Evolutionary conservation across 164 flowering plant species (phyloP).

Genomic region (Berberis thunbergii): DNA sequence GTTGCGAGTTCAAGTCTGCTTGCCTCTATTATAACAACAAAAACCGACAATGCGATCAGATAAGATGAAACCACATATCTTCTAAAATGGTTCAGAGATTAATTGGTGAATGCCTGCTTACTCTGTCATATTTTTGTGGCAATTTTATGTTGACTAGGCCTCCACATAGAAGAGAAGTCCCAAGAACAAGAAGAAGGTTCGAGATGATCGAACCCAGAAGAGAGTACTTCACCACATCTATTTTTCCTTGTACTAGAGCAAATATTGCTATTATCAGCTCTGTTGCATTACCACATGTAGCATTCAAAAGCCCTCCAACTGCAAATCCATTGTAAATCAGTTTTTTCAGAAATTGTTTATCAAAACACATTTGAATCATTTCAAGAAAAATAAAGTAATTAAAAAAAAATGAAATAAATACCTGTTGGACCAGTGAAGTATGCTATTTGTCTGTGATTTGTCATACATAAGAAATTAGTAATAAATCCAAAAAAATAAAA

Average conservation of each 20-base stretch:
- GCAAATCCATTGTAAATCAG: background rate
- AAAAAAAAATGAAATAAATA: constrained; percentile 26
- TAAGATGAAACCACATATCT: background rate
- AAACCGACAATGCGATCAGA: background rate
- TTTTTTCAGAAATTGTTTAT: background rate
- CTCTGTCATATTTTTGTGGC: constrained; percentile 76
- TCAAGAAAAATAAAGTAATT: background rate
- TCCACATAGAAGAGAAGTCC: constrained; percentile 81
- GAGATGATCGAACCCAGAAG: constrained; percentile 87
- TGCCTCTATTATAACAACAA: constrained; percentile 50
- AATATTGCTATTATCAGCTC: constrained; percentile 84
- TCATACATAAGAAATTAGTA: background rate
- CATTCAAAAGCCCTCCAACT: constrained; percentile 97
- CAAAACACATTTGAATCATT: background rate
- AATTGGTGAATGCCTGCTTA: constrained; percentile 26
- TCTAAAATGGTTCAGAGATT: constrained; percentile 21
- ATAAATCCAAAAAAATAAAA: constrained; percentile 28
- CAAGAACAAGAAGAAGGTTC: constrained; percentile 88
- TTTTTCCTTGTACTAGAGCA: constrained; percentile 50
- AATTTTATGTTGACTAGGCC: constrained; percentile 51
- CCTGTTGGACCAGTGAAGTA: constrained; percentile 87
- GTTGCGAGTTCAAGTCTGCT: constrained; percentile 68
- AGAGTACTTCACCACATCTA: constrained; percentile 77
- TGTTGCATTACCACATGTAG: constrained; percentile 95
- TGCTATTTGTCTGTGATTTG: constrained; percentile 72